These are phyloP conservation scores for Mollisiaceae sp. DNA, from an alignment of 2,329 filamentous ascomycete species.

Conservation along the genomic window DNA sequence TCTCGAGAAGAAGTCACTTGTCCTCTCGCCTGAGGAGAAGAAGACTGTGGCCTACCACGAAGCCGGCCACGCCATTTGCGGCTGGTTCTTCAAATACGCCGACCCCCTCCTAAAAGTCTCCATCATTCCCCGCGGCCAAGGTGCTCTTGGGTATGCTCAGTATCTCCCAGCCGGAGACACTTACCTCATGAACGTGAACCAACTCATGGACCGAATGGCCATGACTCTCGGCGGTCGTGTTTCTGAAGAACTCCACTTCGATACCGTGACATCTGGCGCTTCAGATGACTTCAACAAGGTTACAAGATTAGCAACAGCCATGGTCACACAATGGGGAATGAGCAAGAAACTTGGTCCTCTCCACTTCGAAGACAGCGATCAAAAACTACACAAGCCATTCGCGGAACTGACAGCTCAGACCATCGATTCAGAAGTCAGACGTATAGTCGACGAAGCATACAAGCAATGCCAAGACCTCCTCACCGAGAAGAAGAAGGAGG, in stretches of 20 bases:
- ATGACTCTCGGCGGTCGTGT: slow-evolving; percentile 98
- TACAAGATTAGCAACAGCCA: slow-evolving; percentile 90
- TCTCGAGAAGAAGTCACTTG: slow-evolving; percentile 95
- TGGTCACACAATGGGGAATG: slow-evolving; percentile 99
- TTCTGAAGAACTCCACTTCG: slow-evolving; percentile 95
- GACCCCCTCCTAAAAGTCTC: slow-evolving; percentile 97
- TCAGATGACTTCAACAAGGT: slow-evolving; percentile 99
- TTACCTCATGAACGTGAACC: slow-evolving; percentile 93
- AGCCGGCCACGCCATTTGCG: slow-evolving; percentile 96
- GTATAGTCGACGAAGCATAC: slow-evolving; percentile 92
- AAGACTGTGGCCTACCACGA: slow-evolving; percentile 97
- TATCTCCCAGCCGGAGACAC: slow-evolving; percentile 92
- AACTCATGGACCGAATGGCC: slow-evolving; percentile 99
- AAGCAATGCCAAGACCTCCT: slow-evolving; percentile 86
- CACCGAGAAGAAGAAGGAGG: slow-evolving; percentile 82
- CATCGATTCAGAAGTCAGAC: slow-evolving; percentile 89
- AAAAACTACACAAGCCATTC: slow-evolving; percentile 91
- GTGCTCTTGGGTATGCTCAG: slow-evolving; percentile 93
- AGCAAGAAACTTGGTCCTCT: slow-evolving; percentile 90
- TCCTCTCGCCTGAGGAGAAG: slow-evolving; percentile 93
- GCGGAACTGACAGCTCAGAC: slow-evolving; percentile 90
- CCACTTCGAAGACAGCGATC: slow-evolving; percentile 84
- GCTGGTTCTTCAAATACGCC: slow-evolving; percentile 97
- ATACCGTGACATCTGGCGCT: slow-evolving; percentile 92
- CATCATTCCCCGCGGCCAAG: slow-evolving; percentile 95